Evolutionary conservation across 2,329 filamentous ascomycete species (phyloP).

Genomic region (Leptographium wingfieldii): DNA sequence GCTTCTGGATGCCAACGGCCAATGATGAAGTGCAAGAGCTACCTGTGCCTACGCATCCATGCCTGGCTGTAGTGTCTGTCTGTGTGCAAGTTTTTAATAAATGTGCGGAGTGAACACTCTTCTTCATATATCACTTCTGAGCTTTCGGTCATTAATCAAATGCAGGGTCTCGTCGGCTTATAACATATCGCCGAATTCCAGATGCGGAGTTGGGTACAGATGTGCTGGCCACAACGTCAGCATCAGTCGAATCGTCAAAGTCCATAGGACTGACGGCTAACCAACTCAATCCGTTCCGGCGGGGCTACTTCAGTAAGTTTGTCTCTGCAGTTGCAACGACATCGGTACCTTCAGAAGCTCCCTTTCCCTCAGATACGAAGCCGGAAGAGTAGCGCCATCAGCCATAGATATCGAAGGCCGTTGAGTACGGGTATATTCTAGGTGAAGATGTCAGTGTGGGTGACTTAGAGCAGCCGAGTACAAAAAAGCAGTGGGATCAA

Average conservation of each 20-base stretch:
- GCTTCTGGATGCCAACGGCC: constrained; percentile 95
- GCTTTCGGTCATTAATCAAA: neutral
- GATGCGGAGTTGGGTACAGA: constrained; percentile 40
- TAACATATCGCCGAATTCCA: constrained; percentile 67
- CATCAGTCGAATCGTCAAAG: constrained; percentile 15
- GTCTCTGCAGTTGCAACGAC: constrained; percentile 14
- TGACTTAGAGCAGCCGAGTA: too few species aligned
- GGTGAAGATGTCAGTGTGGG: too few species aligned
- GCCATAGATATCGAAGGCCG: too few species aligned
- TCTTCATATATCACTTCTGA: neutral
- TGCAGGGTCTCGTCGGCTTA: constrained; percentile 71
- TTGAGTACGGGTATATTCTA: too few species aligned
- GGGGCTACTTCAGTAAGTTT: constrained; percentile 46
- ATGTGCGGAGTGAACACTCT: constrained; percentile 37
- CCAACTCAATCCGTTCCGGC: constrained; percentile 48
- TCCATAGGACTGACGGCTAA: constrained; percentile 37
- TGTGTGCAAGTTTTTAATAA: constrained; percentile 84
- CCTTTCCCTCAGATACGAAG: neutral
- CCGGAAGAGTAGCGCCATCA: too few species aligned
- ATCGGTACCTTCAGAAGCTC: neutral
- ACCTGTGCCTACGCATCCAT: constrained; percentile 62
- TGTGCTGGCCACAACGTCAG: constrained; percentile 22
- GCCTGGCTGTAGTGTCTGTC: constrained; percentile 58
- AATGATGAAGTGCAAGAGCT: constrained; percentile 69
- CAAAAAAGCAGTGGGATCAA: too few species aligned